phyloP scores from a whole-genome alignment of 1,139 yeast species.

The Geotrichum fermentans region DNA sequence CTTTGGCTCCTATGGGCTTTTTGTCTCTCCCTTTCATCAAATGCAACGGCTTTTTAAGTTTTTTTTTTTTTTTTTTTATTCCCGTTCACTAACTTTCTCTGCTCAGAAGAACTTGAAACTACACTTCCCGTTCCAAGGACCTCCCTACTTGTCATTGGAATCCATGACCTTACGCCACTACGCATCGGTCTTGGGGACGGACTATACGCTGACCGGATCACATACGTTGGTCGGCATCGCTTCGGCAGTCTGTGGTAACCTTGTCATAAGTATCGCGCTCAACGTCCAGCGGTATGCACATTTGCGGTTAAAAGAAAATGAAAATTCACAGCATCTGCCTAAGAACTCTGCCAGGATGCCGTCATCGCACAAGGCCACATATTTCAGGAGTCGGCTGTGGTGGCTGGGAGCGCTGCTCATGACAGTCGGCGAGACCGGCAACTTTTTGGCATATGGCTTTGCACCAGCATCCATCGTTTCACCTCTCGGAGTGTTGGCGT shows the following conservation, averaged over 20 bases:
- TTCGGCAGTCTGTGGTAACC: constrained; percentile 38
- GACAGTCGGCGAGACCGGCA: constrained; percentile 44
- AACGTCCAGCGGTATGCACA: constrained; percentile 42
- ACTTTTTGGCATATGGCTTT: constrained; percentile 45
- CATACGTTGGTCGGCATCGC: constrained; percentile 34
- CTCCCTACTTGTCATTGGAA: too few species aligned
- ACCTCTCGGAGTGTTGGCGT: constrained; percentile 46
- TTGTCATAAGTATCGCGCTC: constrained; percentile 38
- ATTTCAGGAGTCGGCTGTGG: constrained; percentile 37
- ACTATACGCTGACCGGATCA: constrained; percentile 10
- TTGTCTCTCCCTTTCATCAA: too few species aligned
- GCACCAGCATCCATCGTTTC: constrained; percentile 46
- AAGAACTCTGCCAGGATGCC: neutral
- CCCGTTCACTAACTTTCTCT: too few species aligned
- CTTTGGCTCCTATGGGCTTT: too few species aligned
- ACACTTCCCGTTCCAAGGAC: too few species aligned
- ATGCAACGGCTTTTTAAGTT: too few species aligned
- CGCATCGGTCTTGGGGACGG: too few species aligned
- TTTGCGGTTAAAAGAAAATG: constrained; percentile 21
- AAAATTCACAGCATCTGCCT: constrained; percentile 1
- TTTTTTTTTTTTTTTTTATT: too few species aligned
- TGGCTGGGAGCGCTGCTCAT: constrained; percentile 42
- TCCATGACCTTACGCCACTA: too few species aligned
- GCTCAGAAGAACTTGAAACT: too few species aligned
- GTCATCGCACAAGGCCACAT: constrained; percentile 12